These are phyloP conservation scores for Vigna reflexopilosa DNA, from an alignment of 306 rosid genomes.

Conservation along the genomic window DNA sequence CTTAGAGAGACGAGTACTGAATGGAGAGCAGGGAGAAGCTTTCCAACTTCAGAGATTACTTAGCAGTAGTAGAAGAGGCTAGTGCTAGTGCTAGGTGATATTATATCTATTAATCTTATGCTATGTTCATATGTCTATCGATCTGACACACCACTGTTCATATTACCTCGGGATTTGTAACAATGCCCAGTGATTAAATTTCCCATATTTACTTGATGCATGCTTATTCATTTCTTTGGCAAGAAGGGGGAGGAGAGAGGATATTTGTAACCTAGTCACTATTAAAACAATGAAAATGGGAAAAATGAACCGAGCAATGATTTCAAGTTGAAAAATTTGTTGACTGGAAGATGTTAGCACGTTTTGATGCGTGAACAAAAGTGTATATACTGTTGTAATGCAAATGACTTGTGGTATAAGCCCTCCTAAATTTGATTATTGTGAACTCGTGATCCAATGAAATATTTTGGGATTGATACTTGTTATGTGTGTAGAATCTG, in stretches of 20 bases:
- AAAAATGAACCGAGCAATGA: slow-evolving; percentile 13
- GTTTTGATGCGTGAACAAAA: slow-evolving; percentile 3
- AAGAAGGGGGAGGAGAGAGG: slow-evolving; percentile 10
- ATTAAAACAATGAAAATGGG: slow-evolving; percentile 32
- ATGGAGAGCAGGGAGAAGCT: slow-evolving; percentile 92
- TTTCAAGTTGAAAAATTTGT: slow-evolving; percentile 23
- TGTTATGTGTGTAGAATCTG: not conserved
- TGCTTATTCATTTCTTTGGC: slow-evolving; percentile 21
- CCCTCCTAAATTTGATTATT: not conserved
- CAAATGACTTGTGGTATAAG: not conserved
- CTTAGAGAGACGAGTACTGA: slow-evolving; percentile 76
- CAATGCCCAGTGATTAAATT: slow-evolving; percentile 44
- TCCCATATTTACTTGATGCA: slow-evolving; percentile 36
- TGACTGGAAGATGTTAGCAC: not conserved
- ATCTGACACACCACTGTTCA: slow-evolving; percentile 34
- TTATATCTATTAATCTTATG: slow-evolving; percentile 32
- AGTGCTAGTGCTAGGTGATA: slow-evolving; percentile 45
- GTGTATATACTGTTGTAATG: not conserved
- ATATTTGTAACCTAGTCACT: slow-evolving; percentile 36
- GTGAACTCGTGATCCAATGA: slow-evolving; percentile 11
- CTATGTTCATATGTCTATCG: slow-evolving; percentile 41
- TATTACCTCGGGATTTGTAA: slow-evolving; percentile 35
- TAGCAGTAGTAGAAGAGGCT: slow-evolving; percentile 56
- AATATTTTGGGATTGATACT: not conserved
- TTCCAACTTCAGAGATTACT: slow-evolving; percentile 83